phyloP scores from a whole-genome alignment of 2,329 filamentous ascomycete species.

The Botrytis cinerea region DNA sequence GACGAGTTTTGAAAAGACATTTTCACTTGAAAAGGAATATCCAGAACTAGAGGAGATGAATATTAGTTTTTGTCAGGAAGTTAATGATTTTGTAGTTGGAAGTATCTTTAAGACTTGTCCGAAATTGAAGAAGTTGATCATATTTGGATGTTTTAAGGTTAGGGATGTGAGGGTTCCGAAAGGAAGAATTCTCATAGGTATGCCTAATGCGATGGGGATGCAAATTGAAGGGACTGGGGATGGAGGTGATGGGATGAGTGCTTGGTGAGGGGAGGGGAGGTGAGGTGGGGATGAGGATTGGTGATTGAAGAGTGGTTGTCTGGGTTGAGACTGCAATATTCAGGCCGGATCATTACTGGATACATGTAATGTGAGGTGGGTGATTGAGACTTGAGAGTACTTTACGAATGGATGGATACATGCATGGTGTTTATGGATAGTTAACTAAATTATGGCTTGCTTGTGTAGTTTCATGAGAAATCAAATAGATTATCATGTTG shows the following conservation, averaged over 20 bases:
- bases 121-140: constrained; percentile 58
- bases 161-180: constrained; percentile 54
- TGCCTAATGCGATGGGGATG: constrained; percentile 61
- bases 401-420: neutral
- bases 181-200: constrained; percentile 58
- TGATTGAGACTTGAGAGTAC: neutral
- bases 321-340: neutral
- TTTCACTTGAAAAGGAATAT: constrained; percentile 62
- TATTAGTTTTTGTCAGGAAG: constrained; percentile 71
- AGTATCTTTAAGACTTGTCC: constrained; percentile 66
- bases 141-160: constrained; percentile 67
- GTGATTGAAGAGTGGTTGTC: neutral
- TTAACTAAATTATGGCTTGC: neutral
- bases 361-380: neutral
- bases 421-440: neutral
- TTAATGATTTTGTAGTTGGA: constrained; percentile 65
- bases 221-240: constrained; percentile 54
- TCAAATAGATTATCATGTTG: neutral
- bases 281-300: neutral
- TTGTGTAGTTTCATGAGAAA: neutral
- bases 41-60: constrained; percentile 71
- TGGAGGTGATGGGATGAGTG: constrained; percentile 24
- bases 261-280: neutral
- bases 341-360: neutral
- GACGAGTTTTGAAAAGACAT: constrained; percentile 72